Evolutionary conservation across 2,329 filamentous ascomycete species (phyloP).

Genomic region (Xylariaceae sp.): DNA sequence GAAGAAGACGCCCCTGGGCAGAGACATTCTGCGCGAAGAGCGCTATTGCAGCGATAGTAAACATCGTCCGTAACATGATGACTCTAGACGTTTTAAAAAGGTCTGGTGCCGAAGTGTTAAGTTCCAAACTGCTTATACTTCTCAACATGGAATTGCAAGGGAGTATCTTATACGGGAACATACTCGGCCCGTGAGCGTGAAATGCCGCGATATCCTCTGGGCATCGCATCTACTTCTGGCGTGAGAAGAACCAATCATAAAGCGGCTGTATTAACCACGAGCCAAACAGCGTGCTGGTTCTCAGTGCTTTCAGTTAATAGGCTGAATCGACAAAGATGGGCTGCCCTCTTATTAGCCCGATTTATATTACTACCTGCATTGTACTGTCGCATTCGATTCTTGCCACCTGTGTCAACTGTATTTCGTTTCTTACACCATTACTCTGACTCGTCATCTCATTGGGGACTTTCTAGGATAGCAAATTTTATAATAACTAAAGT

Average conservation of each 20-base stretch:
- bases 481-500: no score
- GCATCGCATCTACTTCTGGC: constrained; percentile 10
- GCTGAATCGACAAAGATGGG: constrained; percentile 15
- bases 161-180: constrained; percentile 14
- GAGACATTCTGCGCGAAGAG: constrained; percentile 29
- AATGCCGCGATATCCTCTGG: constrained; percentile 14
- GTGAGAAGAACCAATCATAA: constrained; percentile 9
- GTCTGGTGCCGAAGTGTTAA: not conserved
- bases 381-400: no score
- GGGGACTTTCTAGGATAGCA: no score
- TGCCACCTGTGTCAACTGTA: no score
- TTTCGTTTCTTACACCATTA: no score
- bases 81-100: not conserved
- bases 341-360: constrained; percentile 1
- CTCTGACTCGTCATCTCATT: no score
- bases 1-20: constrained; percentile 30
- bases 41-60: constrained; percentile 20
- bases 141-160: not conserved
- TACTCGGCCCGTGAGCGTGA: constrained; percentile 12
- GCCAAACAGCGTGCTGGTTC: constrained; percentile 10
- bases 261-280: constrained; percentile 8
- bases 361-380: no score
- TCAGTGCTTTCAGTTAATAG: constrained; percentile 12
- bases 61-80: constrained; percentile 26
- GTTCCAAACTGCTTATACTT: not conserved